phyloP scores from a whole-genome alignment of 2,329 filamentous ascomycete species.

The Cercospora sojina region DNA sequence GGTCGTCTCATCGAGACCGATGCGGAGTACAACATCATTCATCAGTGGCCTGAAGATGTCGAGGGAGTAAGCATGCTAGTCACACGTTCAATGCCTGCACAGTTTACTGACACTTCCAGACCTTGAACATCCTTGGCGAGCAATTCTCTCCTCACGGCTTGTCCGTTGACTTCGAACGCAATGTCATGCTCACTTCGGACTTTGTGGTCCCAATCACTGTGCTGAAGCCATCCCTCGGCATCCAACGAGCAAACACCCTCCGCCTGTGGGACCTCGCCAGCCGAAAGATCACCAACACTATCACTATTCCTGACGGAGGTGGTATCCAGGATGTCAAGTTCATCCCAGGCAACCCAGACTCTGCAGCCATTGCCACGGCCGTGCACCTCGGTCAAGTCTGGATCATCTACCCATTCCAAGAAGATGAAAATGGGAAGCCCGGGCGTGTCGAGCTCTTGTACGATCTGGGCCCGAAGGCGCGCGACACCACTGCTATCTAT shows the following conservation, averaged over 20 bases:
- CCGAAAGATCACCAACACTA: background rate
- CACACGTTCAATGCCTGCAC: too few relatives aligned
- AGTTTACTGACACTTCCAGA: slow-evolving; percentile 30
- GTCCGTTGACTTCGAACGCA: slow-evolving; percentile 57
- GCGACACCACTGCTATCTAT: background rate
- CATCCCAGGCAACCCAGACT: background rate
- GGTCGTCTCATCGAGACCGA: background rate
- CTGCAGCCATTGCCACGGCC: background rate
- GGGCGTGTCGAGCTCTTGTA: background rate
- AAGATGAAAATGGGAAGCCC: background rate
- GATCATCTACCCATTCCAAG: background rate
- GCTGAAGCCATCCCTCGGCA: background rate
- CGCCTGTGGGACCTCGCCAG: background rate
- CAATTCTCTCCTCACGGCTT: slow-evolving; percentile 64
- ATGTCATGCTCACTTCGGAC: slow-evolving; percentile 40
- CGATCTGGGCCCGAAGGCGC: background rate
- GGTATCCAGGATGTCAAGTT: background rate
- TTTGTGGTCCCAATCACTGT: background rate
- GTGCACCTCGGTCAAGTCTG: background rate
- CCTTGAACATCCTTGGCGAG: slow-evolving; percentile 58
- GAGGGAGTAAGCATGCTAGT: background rate
- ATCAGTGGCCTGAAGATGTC: background rate
- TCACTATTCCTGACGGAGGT: background rate
- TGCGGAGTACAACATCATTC: background rate
- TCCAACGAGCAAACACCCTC: background rate